Conservation (phyloP, 768 basidiomycete genomes). For the Cubamyces lactineus region DNA sequence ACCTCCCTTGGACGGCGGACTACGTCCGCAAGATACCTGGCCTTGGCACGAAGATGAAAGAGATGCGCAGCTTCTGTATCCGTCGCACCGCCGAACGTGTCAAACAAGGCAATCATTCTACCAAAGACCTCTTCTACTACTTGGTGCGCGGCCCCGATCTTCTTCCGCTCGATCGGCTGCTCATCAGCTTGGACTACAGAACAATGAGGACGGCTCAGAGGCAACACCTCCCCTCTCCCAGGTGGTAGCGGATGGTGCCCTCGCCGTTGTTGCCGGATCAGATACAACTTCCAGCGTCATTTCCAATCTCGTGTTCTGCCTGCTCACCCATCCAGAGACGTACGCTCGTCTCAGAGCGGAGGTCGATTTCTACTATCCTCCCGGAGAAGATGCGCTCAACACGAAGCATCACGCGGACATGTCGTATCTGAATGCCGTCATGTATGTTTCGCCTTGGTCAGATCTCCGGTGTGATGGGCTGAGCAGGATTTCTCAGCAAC, state of each 20-base stretch:
- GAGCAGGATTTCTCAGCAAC: constrained; percentile 37
- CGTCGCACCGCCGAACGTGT: constrained; percentile 25
- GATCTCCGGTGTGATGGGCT: neutral
- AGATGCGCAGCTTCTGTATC: constrained; percentile 25
- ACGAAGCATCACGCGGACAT: constrained; percentile 33
- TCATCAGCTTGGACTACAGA: constrained; percentile 15
- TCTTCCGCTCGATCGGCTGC: neutral
- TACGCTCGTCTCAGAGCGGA: constrained; percentile 45
- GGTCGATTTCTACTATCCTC: constrained; percentile 40
- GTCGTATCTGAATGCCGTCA: constrained; percentile 40
- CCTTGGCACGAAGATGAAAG: constrained; percentile 25
- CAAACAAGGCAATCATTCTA: constrained; percentile 24
- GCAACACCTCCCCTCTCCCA: constrained; percentile 33
- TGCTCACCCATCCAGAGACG: constrained; percentile 43
- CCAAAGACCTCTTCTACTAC: constrained; percentile 46
- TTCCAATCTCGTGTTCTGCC: constrained; percentile 42
- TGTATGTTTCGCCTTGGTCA: constrained; percentile 30
- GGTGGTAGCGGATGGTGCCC: constrained; percentile 41
- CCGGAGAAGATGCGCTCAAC: constrained; percentile 34
- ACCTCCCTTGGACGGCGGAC: constrained; percentile 30
- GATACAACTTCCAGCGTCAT: constrained; percentile 51
- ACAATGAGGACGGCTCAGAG: constrained; percentile 34
- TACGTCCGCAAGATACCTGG: constrained; percentile 29
- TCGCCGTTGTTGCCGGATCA: constrained; percentile 50
- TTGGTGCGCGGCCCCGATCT: constrained; percentile 36